Conservation (phyloP, 179 eudicot species). For the Gypsophila paniculata region DNA sequence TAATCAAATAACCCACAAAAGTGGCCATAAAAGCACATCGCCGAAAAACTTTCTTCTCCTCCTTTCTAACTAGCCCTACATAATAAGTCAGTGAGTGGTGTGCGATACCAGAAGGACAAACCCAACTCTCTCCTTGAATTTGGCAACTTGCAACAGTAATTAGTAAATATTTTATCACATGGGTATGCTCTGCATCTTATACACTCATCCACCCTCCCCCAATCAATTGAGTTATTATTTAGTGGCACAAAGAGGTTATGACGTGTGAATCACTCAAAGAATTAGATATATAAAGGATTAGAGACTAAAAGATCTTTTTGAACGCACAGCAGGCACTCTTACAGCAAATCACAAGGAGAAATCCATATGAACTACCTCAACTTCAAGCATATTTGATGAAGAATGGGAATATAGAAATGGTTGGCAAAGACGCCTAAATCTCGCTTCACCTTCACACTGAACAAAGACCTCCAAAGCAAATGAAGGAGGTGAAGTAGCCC, state of each 20-base stretch:
- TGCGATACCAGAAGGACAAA: no score
- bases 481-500: slow-evolving; percentile 98
- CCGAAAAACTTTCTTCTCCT: no score
- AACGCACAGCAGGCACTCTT: neutral
- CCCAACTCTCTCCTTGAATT: no score
- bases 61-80: no score
- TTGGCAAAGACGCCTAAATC: slow-evolving; percentile 90
- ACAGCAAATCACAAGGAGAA: neutral
- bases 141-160: no score
- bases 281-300: no score
- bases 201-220: neutral
- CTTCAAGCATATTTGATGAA: slow-evolving; percentile 90
- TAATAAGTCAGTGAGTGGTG: no score
- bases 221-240: neutral
- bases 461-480: slow-evolving; percentile 98
- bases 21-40: no score
- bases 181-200: neutral
- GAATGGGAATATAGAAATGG: slow-evolving; percentile 93
- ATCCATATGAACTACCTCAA: slow-evolving; percentile 61
- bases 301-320: neutral
- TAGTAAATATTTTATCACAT: neutral
- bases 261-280: neutral
- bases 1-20: no score
- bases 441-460: slow-evolving; percentile 94
- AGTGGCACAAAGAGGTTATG: neutral